These are phyloP conservation scores for Mimosa pudica DNA, from an alignment of 306 rosid species.

Conservation along the genomic window DNA sequence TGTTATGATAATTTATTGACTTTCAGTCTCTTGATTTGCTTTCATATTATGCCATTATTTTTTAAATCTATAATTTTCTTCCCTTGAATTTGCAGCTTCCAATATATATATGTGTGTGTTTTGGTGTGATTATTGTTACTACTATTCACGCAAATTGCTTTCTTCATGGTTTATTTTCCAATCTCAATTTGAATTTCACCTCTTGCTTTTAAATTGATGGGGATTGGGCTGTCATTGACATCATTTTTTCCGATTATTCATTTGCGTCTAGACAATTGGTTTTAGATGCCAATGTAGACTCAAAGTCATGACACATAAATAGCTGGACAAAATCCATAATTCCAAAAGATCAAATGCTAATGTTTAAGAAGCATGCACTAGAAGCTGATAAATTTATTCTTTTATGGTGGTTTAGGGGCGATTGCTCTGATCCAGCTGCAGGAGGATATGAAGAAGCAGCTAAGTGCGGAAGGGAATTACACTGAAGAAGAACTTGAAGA, in stretches of 20 bases:
- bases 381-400: conserved; percentile 38
- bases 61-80: conserved; percentile 16
- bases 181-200: neutral
- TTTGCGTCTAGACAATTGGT: neutral
- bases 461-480: conserved; percentile 84
- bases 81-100: neutral
- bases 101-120: neutral
- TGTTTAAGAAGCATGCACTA: conserved; percentile 4
- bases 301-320: neutral
- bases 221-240: neutral
- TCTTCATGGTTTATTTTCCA: conserved; percentile 9
- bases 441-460: conserved; percentile 97
- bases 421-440: conserved; percentile 96
- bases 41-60: conserved; percentile 11
- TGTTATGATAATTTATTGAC: conserved; percentile 29
- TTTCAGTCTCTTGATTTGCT: conserved; percentile 20
- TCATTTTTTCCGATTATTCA: neutral
- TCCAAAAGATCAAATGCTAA: conserved; percentile 17
- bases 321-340: neutral
- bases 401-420: conserved; percentile 68
- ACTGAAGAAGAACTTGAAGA: conserved; percentile 92
- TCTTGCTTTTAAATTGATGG: neutral
- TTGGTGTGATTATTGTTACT: neutral
- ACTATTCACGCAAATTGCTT: conserved; percentile 20
- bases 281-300: neutral